phyloP scores from a whole-genome alignment of 257 asterid genomes.

The Leptodermis oblonga region DNA sequence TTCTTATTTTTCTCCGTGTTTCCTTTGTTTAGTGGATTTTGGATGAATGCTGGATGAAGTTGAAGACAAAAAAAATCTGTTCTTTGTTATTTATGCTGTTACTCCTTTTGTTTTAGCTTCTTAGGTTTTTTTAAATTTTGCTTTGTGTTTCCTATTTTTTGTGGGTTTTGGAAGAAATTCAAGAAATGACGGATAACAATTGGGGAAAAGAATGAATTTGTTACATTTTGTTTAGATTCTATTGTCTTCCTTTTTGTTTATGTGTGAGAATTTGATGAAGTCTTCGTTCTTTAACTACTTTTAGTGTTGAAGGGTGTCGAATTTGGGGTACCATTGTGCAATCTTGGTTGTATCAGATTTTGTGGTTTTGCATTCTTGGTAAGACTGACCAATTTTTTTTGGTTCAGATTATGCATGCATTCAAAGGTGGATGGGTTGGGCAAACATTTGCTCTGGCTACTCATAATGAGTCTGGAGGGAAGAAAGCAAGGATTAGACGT shows the following conservation, averaged over 20 bases:
- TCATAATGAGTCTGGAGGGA: slow-evolving; percentile 58
- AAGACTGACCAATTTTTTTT: slow-evolving; percentile 5
- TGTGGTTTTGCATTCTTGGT: slow-evolving; percentile 13
- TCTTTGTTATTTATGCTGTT: not conserved
- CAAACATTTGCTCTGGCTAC: slow-evolving; percentile 73
- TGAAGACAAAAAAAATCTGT: not conserved
- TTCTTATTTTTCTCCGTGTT: not conserved
- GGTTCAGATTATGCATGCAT: slow-evolving; percentile 52
- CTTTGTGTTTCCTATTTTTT: not conserved
- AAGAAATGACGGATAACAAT: too few relatives aligned
- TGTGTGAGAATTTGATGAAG: not conserved
- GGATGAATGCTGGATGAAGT: not conserved
- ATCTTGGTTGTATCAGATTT: not conserved
- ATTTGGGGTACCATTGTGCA: not conserved
- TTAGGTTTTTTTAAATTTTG: not conserved
- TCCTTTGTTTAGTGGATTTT: not conserved
- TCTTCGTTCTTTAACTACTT: not conserved
- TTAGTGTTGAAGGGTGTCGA: not conserved
- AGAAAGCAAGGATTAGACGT: slow-evolving; percentile 72
- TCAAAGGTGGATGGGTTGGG: slow-evolving; percentile 60
- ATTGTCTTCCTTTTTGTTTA: not conserved
- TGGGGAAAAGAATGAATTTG: not conserved
- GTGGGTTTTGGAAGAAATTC: not conserved
- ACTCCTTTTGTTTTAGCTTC: not conserved
- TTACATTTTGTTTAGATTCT: not conserved